A percentile compares a stretch with the other conserved stretches of the same genome.
These are phyloP conservation scores for Rhizoclosmatium sp. DNA, from an alignment of 192 early-diverging fungal genomes.

Conservation along the genomic window DNA sequence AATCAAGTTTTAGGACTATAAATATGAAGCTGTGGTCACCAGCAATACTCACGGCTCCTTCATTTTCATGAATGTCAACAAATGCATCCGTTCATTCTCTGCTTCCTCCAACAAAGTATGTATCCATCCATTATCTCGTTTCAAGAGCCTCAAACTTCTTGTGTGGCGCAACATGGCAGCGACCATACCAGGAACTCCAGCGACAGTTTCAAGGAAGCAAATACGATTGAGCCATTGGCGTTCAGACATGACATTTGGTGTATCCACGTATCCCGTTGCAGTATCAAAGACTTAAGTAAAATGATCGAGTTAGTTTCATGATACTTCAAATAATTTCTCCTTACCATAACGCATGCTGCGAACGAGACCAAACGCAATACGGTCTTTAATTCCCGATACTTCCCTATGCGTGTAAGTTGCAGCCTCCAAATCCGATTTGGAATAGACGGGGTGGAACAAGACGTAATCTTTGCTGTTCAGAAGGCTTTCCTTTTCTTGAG, in stretches of 20 bases:
- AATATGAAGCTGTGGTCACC: too few species aligned
- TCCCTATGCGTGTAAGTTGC: conserved; percentile 36
- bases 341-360: conserved; percentile 39
- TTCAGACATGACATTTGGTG: conserved; percentile 48
- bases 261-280: conserved; percentile 41
- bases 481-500: neutral
- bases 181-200: conserved; percentile 86
- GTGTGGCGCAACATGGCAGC: conserved; percentile 60
- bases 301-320: neutral
- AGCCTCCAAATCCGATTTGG: conserved; percentile 36
- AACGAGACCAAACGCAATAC: conserved; percentile 37
- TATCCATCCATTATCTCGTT: conserved; percentile 93
- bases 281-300: conserved; percentile 35
- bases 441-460: conserved; percentile 43
- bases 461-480: conserved; percentile 30
- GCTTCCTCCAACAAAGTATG: conserved; percentile 89
- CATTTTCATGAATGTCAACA: conserved; percentile 56
- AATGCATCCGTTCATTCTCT: conserved; percentile 84
- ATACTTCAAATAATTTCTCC: neutral
- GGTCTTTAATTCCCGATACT: conserved; percentile 32
- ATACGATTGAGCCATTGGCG: conserved; percentile 48
- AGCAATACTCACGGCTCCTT: conserved; percentile 35
- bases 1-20: too few species aligned
- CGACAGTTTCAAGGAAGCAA: conserved; percentile 57
- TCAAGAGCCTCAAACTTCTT: conserved; percentile 61